phyloP scores from a whole-genome alignment of 2,329 filamentous ascomycete genomes.

The Cordyceps javanica region DNA sequence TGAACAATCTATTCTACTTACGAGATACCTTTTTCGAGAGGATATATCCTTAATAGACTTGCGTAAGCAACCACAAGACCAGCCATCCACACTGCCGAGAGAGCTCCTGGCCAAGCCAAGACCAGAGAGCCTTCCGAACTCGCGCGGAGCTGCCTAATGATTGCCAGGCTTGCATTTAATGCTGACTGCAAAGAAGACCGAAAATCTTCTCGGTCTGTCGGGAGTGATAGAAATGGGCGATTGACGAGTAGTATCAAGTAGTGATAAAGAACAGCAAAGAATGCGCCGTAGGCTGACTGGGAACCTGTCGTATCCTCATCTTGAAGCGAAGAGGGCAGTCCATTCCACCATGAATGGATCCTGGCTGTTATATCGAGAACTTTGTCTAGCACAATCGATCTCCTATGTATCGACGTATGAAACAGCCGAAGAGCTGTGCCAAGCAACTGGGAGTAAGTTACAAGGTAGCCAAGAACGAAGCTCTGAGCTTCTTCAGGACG shows the following conservation, averaged over 20 bases:
- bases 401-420: constrained; percentile 21
- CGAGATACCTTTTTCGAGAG: constrained; percentile 16
- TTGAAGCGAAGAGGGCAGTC: constrained; percentile 17
- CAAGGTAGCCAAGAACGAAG: constrained; percentile 16
- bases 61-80: constrained; percentile 31
- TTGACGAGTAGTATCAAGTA: constrained; percentile 28
- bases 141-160: constrained; percentile 20
- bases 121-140: constrained; percentile 16
- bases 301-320: constrained; percentile 5
- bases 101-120: constrained; percentile 29
- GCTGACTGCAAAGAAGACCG: constrained; percentile 25
- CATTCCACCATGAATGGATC: constrained; percentile 23
- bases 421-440: constrained; percentile 19
- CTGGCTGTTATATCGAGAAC: constrained; percentile 18
- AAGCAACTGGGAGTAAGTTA: constrained; percentile 18
- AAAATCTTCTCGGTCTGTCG: constrained; percentile 22
- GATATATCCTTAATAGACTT: constrained; percentile 24
- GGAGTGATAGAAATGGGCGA: constrained; percentile 28
- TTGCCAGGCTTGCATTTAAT: constrained; percentile 23
- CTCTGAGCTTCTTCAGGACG: constrained; percentile 13
- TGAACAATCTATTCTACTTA: constrained; percentile 1
- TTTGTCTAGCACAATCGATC: constrained; percentile 17
- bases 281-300: constrained; percentile 13
- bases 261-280: constrained; percentile 27
- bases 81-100: constrained; percentile 31